Base-by-base conservation (phyloP, 2,329 filamentous ascomycete species). In the Pseudopyrenochaeta lycopersici region DNA sequence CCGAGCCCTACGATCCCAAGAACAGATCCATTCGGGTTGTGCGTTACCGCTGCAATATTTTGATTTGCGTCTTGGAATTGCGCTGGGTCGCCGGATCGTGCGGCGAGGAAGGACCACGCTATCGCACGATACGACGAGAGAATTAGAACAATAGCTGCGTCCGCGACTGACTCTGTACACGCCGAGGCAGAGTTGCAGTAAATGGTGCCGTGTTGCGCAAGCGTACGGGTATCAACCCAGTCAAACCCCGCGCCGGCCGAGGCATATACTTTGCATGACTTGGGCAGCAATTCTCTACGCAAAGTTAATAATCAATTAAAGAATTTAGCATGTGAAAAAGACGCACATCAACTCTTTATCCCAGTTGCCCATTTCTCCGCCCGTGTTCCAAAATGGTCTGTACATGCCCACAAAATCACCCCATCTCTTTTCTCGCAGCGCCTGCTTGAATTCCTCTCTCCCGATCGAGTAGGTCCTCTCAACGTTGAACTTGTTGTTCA, bases 101-200 rank as follows among this genome's bases (percentile, higher is more conserved):
- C 23, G 9, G 23, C 84, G 1, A 79, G 68, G 45, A 85, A 82
- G 57, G 84, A 88, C 84, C 88, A 90, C 1, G 85, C 81, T 11
- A 92, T 82, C 40, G 85, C 81, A 46, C 89, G 86, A 77, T 91
- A 92, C 12, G 85, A 86, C 7, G 84, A 84, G 44, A 92, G 83
- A 62, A 92, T 84, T 63, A 89, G 82, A 66, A 86, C 87, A 35
- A 90, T 80, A 15, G 88, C 85, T 56, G 90, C 85, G 72, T 92
- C 90, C 45, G 89, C 88, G 1, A 91, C 89, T 4, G 88, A 85
- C 66, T 92, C 89, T 6, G 87, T 87, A 31, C 88, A 88, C 0
- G 89, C 88, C 1, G 86, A 82, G 1, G 88, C 88, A 2, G 86
- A 84, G 75, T 92, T 91, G 79, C 89, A 91, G 76, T 91, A 92